Evolutionary conservation across 1,139 yeast genomes (phyloP).

Genomic region (Komagataea norvegica): DNA sequence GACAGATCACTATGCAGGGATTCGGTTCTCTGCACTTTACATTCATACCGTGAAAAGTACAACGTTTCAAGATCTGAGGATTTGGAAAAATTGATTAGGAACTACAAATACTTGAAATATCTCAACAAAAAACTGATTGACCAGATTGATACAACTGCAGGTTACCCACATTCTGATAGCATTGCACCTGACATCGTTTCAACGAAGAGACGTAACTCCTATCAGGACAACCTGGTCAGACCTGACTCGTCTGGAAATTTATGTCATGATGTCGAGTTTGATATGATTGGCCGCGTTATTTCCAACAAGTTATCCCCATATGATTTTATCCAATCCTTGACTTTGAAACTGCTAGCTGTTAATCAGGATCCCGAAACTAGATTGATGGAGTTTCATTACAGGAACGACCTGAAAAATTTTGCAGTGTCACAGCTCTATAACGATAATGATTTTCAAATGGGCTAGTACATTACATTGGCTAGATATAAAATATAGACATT

Average conservation of each 20-base stretch:
- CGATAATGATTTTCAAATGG: constrained; percentile 1
- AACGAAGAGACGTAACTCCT: constrained; percentile 7
- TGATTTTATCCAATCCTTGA: constrained; percentile 9
- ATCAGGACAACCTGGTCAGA: constrained; percentile 2
- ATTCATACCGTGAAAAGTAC: constrained; percentile 15
- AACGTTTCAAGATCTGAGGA: constrained; percentile 15
- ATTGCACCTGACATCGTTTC: background rate
- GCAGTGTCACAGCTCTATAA: constrained; percentile 7
- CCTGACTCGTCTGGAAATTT: constrained; percentile 5
- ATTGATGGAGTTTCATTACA: constrained; percentile 13
- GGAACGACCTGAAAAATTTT: constrained; percentile 13
- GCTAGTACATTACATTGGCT: too few species aligned
- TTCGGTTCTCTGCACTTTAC: constrained; percentile 19
- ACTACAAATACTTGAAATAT: constrained; percentile 7
- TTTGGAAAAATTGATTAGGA: constrained; percentile 10
- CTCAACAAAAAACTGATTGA: constrained; percentile 3
- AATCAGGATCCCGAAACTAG: constrained; percentile 10
- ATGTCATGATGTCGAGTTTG: constrained; percentile 1
- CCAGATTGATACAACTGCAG: background rate
- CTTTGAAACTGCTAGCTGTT: constrained; percentile 5
- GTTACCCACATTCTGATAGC: background rate
- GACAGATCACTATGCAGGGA: constrained; percentile 16
- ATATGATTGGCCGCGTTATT: background rate
- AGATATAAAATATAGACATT: too few species aligned
- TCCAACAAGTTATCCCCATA: constrained; percentile 4